Base-by-base conservation (phyloP, 805 yeast species). In the Helenozyma rhizophorensis region DNA sequence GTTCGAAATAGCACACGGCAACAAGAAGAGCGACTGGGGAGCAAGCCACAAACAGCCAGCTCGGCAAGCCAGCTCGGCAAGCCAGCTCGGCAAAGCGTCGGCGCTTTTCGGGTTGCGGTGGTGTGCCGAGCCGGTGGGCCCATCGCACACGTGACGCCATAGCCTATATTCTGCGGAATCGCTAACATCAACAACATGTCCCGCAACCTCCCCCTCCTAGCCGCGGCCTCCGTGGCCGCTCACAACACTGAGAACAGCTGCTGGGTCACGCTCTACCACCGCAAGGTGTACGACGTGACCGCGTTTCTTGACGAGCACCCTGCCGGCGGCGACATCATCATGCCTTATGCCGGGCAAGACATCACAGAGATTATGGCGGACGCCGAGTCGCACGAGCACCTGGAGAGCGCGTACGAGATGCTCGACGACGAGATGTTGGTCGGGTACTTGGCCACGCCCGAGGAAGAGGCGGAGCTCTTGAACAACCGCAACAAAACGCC, bases 261-360 rank as follows among this genome's bases (percentile, higher is more conserved):
- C 42, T 83, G 90, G 89, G 94, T 89, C 34, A 76, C 94, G 2
- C 62, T 89, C 13, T 77, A 81, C 60, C 58, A 82, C 53, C 71
- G 96, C 52, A 86, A 84, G 48, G 78, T 90, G 23, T 90, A 89
- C 56, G 80, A 90, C 53, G 90, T 90, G 30, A 82, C 95, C 1
- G 68, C 58, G 4, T 83, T 83, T 43, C 48, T 82, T 21, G 80
- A 78, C 17, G 85, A 78, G 50, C 94, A 83, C 56, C 86, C 86
- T 1, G 85, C 74, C 19, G 86, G 86, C 16, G 66, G 62, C 4
- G 81, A 76, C 36, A 43, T 77, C n/a, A 68, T 79, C 29, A 38
- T 72, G 33, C 76, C 73, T 3, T 72, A 72, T 44, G 79, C 76
- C 23, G 86, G 83, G 14, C 66, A 71, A 43, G 83, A 76, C 43